phyloP scores from a whole-genome alignment of 768 basidiomycete genomes.

The Galerina marginata region DNA sequence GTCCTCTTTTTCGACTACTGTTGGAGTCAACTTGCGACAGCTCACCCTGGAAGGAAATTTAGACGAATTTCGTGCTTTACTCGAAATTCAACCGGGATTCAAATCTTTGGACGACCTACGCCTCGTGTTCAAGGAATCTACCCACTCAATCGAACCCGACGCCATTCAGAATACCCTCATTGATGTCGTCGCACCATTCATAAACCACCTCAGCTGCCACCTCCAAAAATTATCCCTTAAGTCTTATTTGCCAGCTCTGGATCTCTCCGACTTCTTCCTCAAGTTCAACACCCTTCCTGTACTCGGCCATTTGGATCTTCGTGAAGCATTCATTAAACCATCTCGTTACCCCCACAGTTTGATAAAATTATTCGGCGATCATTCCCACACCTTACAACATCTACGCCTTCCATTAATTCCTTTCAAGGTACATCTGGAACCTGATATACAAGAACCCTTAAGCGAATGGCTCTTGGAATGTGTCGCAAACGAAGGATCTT shows the following conservation, averaged over 20 bases:
- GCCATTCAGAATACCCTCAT: not conserved
- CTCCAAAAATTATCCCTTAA: not conserved
- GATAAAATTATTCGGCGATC: not conserved
- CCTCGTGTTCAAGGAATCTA: constrained; percentile 39
- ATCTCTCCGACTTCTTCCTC: not conserved
- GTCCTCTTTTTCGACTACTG: constrained; percentile 43
- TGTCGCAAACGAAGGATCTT: not conserved
- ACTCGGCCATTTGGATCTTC: not conserved
- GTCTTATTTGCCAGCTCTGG: not conserved
- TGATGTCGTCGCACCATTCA: not conserved
- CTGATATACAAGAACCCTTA: not conserved
- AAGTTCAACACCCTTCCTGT: not conserved
- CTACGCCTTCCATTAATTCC: not conserved
- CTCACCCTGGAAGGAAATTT: constrained; percentile 45
- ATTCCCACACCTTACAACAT: not conserved
- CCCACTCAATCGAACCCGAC: not conserved
- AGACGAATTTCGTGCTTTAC: constrained; percentile 37
- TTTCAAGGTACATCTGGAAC: constrained; percentile 4
- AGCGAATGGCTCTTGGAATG: not conserved
- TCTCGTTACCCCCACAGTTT: constrained; percentile 1
- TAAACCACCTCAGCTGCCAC: not conserved
- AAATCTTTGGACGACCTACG: constrained; percentile 39
- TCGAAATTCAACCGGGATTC: constrained; percentile 36
- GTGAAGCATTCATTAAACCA: not conserved
- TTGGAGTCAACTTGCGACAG: constrained; percentile 39